phyloP scores from a whole-genome alignment of 805 yeast species.

The Metschnikowia colocasiae region DNA sequence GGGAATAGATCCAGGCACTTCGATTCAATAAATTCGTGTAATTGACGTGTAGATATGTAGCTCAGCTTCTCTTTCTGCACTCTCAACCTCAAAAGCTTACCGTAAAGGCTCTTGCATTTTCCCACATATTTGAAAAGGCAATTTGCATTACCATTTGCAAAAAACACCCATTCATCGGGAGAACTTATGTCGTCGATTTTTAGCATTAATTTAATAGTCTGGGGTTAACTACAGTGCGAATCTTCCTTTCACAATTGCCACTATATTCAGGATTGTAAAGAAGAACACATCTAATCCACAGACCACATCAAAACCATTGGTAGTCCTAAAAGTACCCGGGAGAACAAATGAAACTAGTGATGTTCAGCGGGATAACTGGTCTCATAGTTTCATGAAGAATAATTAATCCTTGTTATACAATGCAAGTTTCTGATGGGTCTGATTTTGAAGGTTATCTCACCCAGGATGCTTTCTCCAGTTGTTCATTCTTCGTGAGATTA shows the following conservation, averaged over 20 bases:
- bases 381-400: background rate
- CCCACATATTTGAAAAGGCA: conserved; percentile 43
- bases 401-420: background rate
- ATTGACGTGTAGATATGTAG: conserved; percentile 37
- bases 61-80: conserved; percentile 33
- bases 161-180: conserved; percentile 39
- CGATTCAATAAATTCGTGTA: conserved; percentile 38
- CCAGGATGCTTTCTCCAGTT: background rate
- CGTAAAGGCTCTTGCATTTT: conserved; percentile 24
- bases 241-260: background rate
- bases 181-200: background rate
- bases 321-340: background rate
- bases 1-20: conserved; percentile 31
- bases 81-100: conserved; percentile 38
- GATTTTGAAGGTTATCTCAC: background rate
- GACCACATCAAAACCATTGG: background rate
- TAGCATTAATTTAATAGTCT: background rate
- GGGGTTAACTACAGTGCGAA: background rate
- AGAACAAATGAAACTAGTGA: background rate
- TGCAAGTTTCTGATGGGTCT: background rate
- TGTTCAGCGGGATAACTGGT: background rate
- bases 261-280: conserved; percentile 2
- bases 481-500: background rate
- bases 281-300: background rate
- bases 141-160: conserved; percentile 50